These are phyloP conservation scores for Niveomyces coronatus DNA, from an alignment of 2,329 filamentous ascomycete species.

Conservation along the genomic window DNA sequence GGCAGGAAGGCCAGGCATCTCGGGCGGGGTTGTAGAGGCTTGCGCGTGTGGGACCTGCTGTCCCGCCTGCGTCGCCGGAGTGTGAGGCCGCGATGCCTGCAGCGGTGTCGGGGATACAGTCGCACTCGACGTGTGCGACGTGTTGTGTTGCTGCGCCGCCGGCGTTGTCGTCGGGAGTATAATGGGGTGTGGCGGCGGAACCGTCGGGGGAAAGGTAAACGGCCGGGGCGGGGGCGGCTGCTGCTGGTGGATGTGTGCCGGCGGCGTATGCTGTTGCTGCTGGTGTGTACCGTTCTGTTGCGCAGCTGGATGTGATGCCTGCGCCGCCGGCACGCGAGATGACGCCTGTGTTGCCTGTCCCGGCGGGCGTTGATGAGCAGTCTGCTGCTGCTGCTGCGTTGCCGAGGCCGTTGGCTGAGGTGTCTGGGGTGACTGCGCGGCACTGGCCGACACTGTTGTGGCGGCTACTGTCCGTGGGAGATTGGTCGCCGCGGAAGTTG, in stretches of 20 bases:
- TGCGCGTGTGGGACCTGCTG: no score
- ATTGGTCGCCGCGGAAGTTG: conserved; percentile 13
- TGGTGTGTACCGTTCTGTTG: conserved; percentile 12
- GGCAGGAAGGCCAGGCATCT: no score
- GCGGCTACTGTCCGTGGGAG: conserved; percentile 13
- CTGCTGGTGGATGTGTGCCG: neutral
- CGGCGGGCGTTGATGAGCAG: conserved; percentile 4
- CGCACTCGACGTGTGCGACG: neutral
- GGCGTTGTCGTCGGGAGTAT: conserved; percentile 4
- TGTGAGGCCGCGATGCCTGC: conserved; percentile 4
- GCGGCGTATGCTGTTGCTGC: conserved; percentile 10
- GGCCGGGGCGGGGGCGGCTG: no score
- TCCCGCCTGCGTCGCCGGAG: no score
- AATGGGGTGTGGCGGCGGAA: conserved; percentile 7
- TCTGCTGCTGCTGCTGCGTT: conserved; percentile 15
- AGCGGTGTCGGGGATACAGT: conserved; percentile 3
- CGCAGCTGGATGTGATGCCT: no score
- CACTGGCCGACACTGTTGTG: no score
- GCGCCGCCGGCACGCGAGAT: no score
- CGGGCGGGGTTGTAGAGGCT: neutral
- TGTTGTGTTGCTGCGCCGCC: neutral
- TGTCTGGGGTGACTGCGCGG: conserved; percentile 17
- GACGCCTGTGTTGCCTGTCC: no score
- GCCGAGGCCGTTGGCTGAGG: conserved; percentile 19
- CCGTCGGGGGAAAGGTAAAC: no score